These are phyloP conservation scores for Cephaloascus fragrans DNA, from an alignment of 805 yeast species.

Conservation along the genomic window DNA sequence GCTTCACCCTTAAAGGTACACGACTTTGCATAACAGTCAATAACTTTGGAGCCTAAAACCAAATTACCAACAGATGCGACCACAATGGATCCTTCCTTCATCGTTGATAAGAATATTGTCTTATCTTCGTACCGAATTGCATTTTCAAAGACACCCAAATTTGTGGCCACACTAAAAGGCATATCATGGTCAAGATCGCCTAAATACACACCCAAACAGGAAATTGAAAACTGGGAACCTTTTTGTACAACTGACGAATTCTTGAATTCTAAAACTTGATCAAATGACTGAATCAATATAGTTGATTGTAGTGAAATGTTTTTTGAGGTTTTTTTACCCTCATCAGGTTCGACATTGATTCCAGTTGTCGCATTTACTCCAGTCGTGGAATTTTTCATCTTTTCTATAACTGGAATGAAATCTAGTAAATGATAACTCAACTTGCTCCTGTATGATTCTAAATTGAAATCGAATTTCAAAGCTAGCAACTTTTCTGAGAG, in stretches of 20 bases:
- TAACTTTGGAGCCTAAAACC: conserved; percentile 10
- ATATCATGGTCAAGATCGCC: conserved; percentile 6
- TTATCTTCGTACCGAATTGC: conserved; percentile 5
- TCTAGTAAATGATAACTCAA: conserved; percentile 2
- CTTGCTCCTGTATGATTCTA: conserved; percentile 1
- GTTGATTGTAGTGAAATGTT: conserved; percentile 8
- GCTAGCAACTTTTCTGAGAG: neutral
- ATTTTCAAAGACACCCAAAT: conserved; percentile 3
- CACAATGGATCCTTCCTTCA: conserved; percentile 3
- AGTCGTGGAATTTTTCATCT: neutral
- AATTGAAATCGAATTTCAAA: neutral
- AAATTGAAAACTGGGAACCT: conserved; percentile 8
- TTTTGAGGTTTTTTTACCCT: no score
- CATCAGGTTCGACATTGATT: conserved; percentile 4
- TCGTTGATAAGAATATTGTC: conserved; percentile 1
- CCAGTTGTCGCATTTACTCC: neutral
- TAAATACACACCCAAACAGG: conserved; percentile 7
- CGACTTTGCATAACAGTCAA: conserved; percentile 7
- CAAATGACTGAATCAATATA: conserved; percentile 8
- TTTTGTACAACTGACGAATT: conserved; percentile 6
- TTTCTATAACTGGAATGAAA: conserved; percentile 2
- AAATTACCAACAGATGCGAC: conserved; percentile 8
- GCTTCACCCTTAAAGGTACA: conserved; percentile 7
- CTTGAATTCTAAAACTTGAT: conserved; percentile 11
- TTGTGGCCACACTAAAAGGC: conserved; percentile 10